These are phyloP conservation scores for Cryptococcus sp. DNA, from an alignment of 1,284 basidiomycete species.

Conservation along the genomic window DNA sequence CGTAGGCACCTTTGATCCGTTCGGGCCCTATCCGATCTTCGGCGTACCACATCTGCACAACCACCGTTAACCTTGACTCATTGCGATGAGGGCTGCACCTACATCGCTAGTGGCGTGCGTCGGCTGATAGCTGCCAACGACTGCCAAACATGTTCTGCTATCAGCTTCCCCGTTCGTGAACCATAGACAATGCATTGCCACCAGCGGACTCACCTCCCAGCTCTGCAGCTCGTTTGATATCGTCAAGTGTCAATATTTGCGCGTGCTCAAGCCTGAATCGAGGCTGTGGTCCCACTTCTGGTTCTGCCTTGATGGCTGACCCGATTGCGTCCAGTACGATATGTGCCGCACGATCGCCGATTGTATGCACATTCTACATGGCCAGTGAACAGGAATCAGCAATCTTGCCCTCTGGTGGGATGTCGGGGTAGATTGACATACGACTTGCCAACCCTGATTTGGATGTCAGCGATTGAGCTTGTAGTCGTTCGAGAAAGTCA, in stretches of 20 bases:
- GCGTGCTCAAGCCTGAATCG: constrained; percentile 86
- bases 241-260: constrained; percentile 73
- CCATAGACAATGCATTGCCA: neutral
- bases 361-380: constrained; percentile 78
- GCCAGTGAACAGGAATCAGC: constrained; percentile 4
- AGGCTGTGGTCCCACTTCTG: constrained; percentile 37
- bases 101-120: constrained; percentile 67
- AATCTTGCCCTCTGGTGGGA: neutral
- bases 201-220: constrained; percentile 64
- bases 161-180: neutral
- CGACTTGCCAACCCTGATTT: constrained; percentile 53
- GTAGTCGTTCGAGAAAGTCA: neutral
- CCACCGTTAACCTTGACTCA: constrained; percentile 68
- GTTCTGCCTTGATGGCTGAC: constrained; percentile 57
- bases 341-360: constrained; percentile 85
- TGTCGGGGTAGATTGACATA: constrained; percentile 27
- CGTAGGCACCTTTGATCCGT: constrained; percentile 81
- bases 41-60: constrained; percentile 77
- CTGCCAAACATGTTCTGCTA: constrained; percentile 52
- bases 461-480: neutral
- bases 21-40: constrained; percentile 74
- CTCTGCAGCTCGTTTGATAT: constrained; percentile 67
- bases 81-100: constrained; percentile 59
- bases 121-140: constrained; percentile 89
- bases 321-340: constrained; percentile 79